Base-by-base conservation (phyloP, 352 stramenopile species). In the Phytophthora kernoviae region DNA sequence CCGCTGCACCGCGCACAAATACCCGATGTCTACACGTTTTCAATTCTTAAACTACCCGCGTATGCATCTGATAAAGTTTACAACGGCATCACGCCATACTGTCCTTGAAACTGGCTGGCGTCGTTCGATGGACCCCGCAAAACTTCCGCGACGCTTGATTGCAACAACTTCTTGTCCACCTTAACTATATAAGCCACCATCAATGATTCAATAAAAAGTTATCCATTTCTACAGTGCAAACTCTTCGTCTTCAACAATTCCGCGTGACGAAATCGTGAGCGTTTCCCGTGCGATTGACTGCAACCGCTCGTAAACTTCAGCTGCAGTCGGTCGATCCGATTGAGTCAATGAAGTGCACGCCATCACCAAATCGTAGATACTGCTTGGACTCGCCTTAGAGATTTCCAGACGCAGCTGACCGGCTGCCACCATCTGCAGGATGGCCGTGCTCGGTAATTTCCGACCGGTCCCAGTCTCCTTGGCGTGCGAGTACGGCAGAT, bases 381-480 rank as follows among this genome's bases (percentile, higher is more conserved):
- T 49, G 6, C 39, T 55, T 2, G 54, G 67, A 61, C 52, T 68
- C 8, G 73, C 54, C 26, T 48, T 4, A n/a, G 69, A 76, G 40
- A 80, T 75, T 53, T 70, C 45, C 24, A 77, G 42, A 7, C 50
- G 58, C 39, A 84, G 36, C 40, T 69, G 64, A 18, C 72, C 75
- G 1, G 68, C 51, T n/a, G 70, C 65, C 20, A 79, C 63, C 26
- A 81, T 65, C 57, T 82, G 73, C 41, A 85, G 27, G 20, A 85
- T 70, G 0, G 64, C 70, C 9, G 66, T 73, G 32, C 69, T 63
- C 9, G 70, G 55, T 34, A 68, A 34, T 43, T 74, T 72, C 5
- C 68, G 56, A 5, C 54, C 49, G 12, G 66, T 59, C 10, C 47
- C 49, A 2, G 36, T 24, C 26, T 74, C 65, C 39, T 59, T 75